phyloP scores from a whole-genome alignment of 192 early-diverging fungal species.

The Irineochytrium annulatum region DNA sequence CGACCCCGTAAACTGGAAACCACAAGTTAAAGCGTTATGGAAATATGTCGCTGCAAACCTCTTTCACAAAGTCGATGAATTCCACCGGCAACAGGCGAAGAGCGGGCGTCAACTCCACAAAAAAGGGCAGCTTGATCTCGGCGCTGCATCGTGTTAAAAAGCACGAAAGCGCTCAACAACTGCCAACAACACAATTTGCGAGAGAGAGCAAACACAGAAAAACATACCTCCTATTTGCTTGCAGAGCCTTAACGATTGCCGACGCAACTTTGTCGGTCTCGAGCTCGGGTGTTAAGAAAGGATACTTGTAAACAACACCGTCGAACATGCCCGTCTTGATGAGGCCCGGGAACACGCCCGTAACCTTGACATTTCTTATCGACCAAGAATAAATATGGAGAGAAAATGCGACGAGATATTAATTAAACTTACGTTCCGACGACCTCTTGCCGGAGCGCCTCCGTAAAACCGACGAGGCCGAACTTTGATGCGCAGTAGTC shows the following conservation, averaged over 20 bases:
- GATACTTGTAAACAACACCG: constrained; percentile 50
- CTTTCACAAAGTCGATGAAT: constrained; percentile 6
- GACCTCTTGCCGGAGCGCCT: constrained; percentile 73
- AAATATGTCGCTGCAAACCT: neutral
- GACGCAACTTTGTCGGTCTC: constrained; percentile 55
- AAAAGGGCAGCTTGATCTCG: constrained; percentile 5
- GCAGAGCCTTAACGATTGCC: constrained; percentile 55
- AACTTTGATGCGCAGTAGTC: constrained; percentile 80
- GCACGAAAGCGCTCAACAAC: neutral
- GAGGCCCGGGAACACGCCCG: constrained; percentile 66
- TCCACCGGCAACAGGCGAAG: neutral
- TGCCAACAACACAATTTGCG: no score
- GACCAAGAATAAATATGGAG: neutral
- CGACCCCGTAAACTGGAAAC: neutral
- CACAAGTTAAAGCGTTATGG: neutral
- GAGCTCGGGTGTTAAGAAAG: constrained; percentile 64
- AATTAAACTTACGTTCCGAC: constrained; percentile 47
- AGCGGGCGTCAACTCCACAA: neutral
- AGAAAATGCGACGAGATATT: constrained; percentile 1
- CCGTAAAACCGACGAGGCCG: constrained; percentile 67
- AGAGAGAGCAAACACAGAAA: no score
- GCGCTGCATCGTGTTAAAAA: neutral
- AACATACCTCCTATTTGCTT: constrained; percentile 25
- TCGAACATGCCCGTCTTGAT: constrained; percentile 71
- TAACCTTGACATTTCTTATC: constrained; percentile 57